Conservation (phyloP, 495 filamentous ascomycete genomes). For the Parathielavia hyrcaniae region DNA sequence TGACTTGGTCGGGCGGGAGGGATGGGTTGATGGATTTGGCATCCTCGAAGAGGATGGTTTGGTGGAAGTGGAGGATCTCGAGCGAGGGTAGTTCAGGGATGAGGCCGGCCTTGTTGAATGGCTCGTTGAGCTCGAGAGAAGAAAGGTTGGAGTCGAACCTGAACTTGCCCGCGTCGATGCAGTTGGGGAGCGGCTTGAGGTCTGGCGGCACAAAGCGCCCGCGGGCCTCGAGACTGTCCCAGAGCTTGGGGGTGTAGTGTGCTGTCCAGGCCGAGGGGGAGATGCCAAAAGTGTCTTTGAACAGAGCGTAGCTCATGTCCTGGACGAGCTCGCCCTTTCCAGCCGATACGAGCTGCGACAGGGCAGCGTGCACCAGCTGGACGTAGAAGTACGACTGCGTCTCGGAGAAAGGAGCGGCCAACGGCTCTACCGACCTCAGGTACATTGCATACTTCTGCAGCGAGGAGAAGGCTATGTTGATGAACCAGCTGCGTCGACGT, state of each 20-base stretch:
- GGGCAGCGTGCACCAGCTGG: slow-evolving; percentile 21
- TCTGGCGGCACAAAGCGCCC: slow-evolving; percentile 21
- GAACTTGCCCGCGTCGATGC: not conserved
- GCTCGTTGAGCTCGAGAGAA: not conserved
- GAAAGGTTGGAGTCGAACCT: not conserved
- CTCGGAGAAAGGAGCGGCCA: slow-evolving; percentile 11
- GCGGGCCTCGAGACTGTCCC: slow-evolving; percentile 19
- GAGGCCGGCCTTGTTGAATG: slow-evolving; percentile 10
- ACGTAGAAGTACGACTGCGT: slow-evolving; percentile 24
- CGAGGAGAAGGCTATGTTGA: slow-evolving; percentile 20
- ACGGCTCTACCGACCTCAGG: slow-evolving; percentile 8
- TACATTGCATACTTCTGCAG: slow-evolving; percentile 15
- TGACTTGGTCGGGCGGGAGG: slow-evolving; percentile 2
- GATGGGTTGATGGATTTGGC: slow-evolving; percentile 13
- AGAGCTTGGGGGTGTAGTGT: slow-evolving; percentile 18
- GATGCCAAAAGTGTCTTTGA: slow-evolving; percentile 13
- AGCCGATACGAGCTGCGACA: slow-evolving; percentile 6
- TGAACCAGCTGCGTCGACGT: slow-evolving; percentile 22
- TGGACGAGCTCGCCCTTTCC: slow-evolving; percentile 2
- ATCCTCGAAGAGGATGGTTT: slow-evolving; percentile 19
- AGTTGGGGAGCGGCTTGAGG: slow-evolving; percentile 19
- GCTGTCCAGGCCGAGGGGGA: slow-evolving; percentile 14
- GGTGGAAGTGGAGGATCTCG: slow-evolving; percentile 23
- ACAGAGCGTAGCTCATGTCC: slow-evolving; percentile 16
- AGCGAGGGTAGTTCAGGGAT: slow-evolving; percentile 22